Evolutionary conservation across 2,329 filamentous ascomycete species (phyloP).

Genomic region (Macroventuria anomochaeta): DNA sequence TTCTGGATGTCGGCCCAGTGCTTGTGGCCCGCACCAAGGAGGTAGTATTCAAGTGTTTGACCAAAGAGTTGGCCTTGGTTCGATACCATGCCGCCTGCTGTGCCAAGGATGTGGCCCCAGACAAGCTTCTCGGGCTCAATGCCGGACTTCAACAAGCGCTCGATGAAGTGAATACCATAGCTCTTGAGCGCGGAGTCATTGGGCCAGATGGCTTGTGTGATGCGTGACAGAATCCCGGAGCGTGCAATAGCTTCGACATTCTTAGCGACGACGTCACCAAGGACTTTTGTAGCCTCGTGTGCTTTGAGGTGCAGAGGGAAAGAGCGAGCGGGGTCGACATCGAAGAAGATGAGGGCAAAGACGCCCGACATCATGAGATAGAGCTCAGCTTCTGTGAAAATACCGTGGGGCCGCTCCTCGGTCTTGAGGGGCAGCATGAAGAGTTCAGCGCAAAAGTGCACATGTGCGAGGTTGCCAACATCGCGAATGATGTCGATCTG

Average conservation of each 20-base stretch:
- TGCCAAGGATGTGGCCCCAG: slow-evolving; percentile 64
- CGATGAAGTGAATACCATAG: slow-evolving; percentile 64
- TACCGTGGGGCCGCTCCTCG: slow-evolving; percentile 55
- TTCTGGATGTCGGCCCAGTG: slow-evolving; percentile 58
- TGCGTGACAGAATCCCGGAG: slow-evolving; percentile 49
- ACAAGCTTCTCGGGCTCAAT: slow-evolving; percentile 59
- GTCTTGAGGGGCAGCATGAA: slow-evolving; percentile 65
- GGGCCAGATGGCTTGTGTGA: slow-evolving; percentile 52
- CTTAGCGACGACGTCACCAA: slow-evolving; percentile 58
- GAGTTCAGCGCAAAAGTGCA: slow-evolving; percentile 62
- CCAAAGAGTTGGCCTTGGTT: slow-evolving; percentile 66
- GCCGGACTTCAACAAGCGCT: slow-evolving; percentile 57
- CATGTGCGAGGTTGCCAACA: slow-evolving; percentile 61
- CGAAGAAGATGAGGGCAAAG: slow-evolving; percentile 62
- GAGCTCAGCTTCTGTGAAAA: slow-evolving; percentile 62
- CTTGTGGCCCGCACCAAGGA: slow-evolving; percentile 55
- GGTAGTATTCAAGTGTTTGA: slow-evolving; percentile 64
- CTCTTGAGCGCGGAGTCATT: slow-evolving; percentile 53
- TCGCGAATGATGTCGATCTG: slow-evolving; percentile 74
- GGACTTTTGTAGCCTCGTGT: slow-evolving; percentile 54
- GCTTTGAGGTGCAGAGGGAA: slow-evolving; percentile 60
- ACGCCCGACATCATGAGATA: slow-evolving; percentile 61
- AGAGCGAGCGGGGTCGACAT: slow-evolving; percentile 59
- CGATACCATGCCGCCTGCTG: slow-evolving; percentile 60
- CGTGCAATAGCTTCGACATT: slow-evolving; percentile 57